phyloP scores from a whole-genome alignment of 2,329 filamentous ascomycete species.

The Fusarium pseudocircinatum region DNA sequence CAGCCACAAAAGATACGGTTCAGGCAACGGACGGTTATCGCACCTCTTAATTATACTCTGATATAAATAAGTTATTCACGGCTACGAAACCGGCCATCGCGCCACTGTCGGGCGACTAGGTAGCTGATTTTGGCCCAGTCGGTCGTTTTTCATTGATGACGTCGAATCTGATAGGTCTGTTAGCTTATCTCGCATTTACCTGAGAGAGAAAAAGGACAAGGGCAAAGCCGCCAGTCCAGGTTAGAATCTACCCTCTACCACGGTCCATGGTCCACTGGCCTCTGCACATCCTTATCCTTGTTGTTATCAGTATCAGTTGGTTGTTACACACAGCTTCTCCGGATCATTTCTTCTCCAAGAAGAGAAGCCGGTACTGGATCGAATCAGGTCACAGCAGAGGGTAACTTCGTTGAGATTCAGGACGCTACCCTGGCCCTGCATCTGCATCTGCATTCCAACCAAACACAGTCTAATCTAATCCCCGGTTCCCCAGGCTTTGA shows the following conservation, averaged over 20 bases:
- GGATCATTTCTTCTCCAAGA: conserved; percentile 18
- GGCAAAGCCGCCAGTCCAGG: not conserved
- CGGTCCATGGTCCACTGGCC: not conserved
- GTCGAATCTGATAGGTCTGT: conserved; percentile 57
- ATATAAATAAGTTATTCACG: conserved; percentile 13
- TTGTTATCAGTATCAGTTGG: not conserved
- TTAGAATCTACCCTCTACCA: not conserved
- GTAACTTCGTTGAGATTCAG: conserved; percentile 8
- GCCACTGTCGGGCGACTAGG: conserved; percentile 29
- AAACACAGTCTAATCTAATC: conserved; percentile 33
- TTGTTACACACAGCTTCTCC: conserved; percentile 15
- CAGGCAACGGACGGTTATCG: not conserved
- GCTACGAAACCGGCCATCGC: conserved; percentile 19
- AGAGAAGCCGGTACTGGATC: conserved; percentile 8
- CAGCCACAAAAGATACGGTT: conserved; percentile 5
- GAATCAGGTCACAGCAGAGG: conserved; percentile 25
- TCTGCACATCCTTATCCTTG: conserved; percentile 4
- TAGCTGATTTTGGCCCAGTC: conserved; percentile 22
- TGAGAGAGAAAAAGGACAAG: conserved; percentile 46
- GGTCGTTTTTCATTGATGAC: conserved; percentile 55
- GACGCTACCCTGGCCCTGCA: conserved; percentile 11
- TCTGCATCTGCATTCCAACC: conserved; percentile 18
- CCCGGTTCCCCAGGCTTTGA: conserved; percentile 39
- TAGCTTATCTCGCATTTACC: conserved; percentile 67
- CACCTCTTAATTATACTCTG: not conserved